Percentiles rank a stretch among this genome's conserved stretches.
phyloP scores from a whole-genome alignment of 2,329 filamentous ascomycete genomes.

The Colletotrichum spaethianum region DNA sequence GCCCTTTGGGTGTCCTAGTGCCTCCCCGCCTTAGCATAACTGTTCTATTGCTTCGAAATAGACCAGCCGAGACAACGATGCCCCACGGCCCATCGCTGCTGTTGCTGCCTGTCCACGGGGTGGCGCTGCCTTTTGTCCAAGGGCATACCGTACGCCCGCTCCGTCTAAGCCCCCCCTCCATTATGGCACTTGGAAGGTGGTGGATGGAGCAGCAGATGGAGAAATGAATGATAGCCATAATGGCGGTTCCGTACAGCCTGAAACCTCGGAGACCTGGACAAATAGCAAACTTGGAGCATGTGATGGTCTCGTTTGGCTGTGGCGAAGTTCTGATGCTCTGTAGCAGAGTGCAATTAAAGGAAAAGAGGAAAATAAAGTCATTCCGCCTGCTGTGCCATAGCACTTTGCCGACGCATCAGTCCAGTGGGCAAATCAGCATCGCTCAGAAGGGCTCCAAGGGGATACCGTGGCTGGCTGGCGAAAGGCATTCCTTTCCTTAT shows the following conservation, averaged over 20 bases:
- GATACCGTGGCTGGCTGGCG: not conserved
- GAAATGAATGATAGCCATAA: constrained; percentile 21
- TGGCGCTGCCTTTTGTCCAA: constrained; percentile 5
- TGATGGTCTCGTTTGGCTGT: constrained; percentile 7
- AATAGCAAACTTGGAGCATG: constrained; percentile 3
- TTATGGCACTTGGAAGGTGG: not conserved
- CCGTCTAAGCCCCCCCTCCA: constrained; percentile 2
- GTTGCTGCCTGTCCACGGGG: constrained; percentile 8
- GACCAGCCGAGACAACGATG: constrained; percentile 8
- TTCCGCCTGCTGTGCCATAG: too few species aligned
- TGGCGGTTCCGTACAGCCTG: constrained; percentile 27
- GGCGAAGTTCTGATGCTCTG: constrained; percentile 10
- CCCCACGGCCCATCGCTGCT: not conserved
- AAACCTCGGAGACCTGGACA: constrained; percentile 19
- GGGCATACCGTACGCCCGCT: constrained; percentile 9
- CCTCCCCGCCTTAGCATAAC: constrained; percentile 4
- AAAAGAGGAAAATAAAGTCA: not conserved
- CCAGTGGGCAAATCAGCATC: constrained; percentile 10
- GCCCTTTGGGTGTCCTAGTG: not conserved
- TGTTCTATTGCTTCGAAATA: constrained; percentile 26
- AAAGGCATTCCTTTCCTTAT: constrained; percentile 35
- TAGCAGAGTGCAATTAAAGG: not conserved
- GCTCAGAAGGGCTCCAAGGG: constrained; percentile 14
- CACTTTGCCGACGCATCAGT: constrained; percentile 7
- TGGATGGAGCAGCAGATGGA: constrained; percentile 4